Conservation (phyloP, 2,329 filamentous ascomycete species). For the Penicillium sp. region DNA sequence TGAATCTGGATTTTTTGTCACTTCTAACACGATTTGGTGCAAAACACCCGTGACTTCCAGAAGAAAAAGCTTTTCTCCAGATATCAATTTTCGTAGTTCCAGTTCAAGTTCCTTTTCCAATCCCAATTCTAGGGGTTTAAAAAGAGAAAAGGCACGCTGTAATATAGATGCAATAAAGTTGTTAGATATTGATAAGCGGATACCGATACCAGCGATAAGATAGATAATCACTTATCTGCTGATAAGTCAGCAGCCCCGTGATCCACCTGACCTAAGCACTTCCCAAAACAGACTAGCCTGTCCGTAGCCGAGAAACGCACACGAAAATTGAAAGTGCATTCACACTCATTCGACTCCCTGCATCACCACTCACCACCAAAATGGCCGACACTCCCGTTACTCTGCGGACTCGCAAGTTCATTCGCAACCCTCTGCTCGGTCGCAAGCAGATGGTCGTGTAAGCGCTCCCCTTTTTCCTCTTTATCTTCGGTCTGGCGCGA, state of each 20-base stretch:
- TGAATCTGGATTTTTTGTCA: too few species aligned
- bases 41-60: too few species aligned
- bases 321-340: constrained; percentile 42
- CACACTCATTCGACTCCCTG: constrained; percentile 21
- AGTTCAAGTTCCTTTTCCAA: too few species aligned
- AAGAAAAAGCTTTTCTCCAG: too few species aligned
- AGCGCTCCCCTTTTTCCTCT: constrained; percentile 47
- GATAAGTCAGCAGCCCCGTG: constrained; percentile 6
- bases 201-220: background rate
- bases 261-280: constrained; percentile 13
- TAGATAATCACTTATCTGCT: background rate
- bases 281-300: constrained; percentile 30
- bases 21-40: too few species aligned
- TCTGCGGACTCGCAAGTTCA: constrained; percentile 99
- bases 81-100: too few species aligned
- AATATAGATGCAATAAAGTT: background rate
- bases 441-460: constrained; percentile 99
- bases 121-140: too few species aligned
- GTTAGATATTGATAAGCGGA: background rate
- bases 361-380: constrained; percentile 48
- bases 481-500: constrained; percentile 11
- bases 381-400: constrained; percentile 84
- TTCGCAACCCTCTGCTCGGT: constrained; percentile 98
- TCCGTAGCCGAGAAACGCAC: constrained; percentile 45
- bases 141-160: background rate